Conservation (phyloP, 192 early-diverging fungal genomes). For the Coemansia sp. region DNA sequence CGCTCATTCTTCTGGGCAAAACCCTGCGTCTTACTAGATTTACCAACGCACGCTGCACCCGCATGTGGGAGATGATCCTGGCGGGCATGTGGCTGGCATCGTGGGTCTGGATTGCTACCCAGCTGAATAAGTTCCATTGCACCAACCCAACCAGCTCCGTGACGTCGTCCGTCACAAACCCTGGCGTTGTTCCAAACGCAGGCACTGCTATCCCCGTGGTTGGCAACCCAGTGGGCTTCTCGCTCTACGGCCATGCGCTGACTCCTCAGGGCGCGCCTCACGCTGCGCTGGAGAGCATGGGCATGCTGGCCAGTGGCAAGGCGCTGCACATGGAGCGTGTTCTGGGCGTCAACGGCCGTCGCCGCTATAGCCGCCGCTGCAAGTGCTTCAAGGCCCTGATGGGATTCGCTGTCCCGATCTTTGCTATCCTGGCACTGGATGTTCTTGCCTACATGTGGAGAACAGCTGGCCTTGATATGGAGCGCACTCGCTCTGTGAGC, state of each 20-base stretch:
- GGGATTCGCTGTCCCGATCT: constrained; percentile 45
- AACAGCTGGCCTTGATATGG: constrained; percentile 1
- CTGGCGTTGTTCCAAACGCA: neutral
- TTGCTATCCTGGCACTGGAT: constrained; percentile 42
- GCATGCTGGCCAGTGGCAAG: neutral
- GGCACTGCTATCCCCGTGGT: constrained; percentile 1
- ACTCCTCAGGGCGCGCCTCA: constrained; percentile 31
- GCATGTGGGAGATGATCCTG: constrained; percentile 46
- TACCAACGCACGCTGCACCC: constrained; percentile 39
- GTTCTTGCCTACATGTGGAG: constrained; percentile 39
- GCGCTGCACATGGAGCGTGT: constrained; percentile 19
- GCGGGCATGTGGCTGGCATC: constrained; percentile 47
- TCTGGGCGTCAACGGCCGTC: constrained; percentile 29
- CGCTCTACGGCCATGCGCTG: constrained; percentile 47
- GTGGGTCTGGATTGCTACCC: constrained; percentile 51
- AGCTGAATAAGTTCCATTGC: constrained; percentile 53
- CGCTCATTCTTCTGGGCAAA: constrained; percentile 42
- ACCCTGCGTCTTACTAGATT: constrained; percentile 25
- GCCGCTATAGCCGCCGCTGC: constrained; percentile 42
- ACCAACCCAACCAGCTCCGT: constrained; percentile 4
- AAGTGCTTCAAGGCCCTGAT: constrained; percentile 47
- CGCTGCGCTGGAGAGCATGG: constrained; percentile 20
- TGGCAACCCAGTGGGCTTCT: constrained; percentile 23
- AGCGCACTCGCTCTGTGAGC: constrained; percentile 28
- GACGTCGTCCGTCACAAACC: constrained; percentile 1